Evolutionary conservation across 352 stramenopile genomes (phyloP), one percentile per base, ranked within the genome.

Genomic region (Phytopythium chamaehyphon): DNA sequence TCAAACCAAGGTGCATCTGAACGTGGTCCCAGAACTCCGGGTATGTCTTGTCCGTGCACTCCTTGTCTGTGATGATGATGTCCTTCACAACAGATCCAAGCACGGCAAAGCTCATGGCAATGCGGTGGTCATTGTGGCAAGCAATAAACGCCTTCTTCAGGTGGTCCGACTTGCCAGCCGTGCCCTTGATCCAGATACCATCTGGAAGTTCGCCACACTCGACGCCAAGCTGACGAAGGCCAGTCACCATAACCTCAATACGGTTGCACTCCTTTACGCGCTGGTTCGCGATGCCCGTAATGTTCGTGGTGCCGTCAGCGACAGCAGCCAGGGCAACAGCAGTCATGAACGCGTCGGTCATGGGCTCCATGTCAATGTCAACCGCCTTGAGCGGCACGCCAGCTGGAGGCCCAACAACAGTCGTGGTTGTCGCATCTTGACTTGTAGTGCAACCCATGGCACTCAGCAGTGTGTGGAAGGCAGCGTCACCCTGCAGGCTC

Each of bases 321-420:
- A 98, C 97, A 2, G 98, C 78, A 6, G 93, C 96, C 23, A 97
- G 86, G 15, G 97, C 93, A 4, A 96, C 96, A 14, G 98, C 79
- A 24, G 96, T 99, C 96, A 99, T 99, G 52, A 97, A 97, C 45
- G 96, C 96, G 74, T 99, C 96, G 8, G 96, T 97, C 75, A 99
- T 99, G 6, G 95, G 95, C 47, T 96, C 88, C 84, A 97, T 98
- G 69, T 99, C 93, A 31, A 98, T 93, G 54, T 98, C 93, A 18
- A 97, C 78, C 2, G 86, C 89, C 37, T 78, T 69, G n/a, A 93
- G 65, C 51, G 47, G 76, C 45, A 69, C 93, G 62, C 64, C 92
- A 36, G 55, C 69, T 70, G 65, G 95, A 62, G 65, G 94, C 75
- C 71, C 83, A 40, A 47, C 68, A 31, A 96, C 81, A 5, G 70